Conservation (phyloP, 305 asterid species). For the Withania somnifera region DNA sequence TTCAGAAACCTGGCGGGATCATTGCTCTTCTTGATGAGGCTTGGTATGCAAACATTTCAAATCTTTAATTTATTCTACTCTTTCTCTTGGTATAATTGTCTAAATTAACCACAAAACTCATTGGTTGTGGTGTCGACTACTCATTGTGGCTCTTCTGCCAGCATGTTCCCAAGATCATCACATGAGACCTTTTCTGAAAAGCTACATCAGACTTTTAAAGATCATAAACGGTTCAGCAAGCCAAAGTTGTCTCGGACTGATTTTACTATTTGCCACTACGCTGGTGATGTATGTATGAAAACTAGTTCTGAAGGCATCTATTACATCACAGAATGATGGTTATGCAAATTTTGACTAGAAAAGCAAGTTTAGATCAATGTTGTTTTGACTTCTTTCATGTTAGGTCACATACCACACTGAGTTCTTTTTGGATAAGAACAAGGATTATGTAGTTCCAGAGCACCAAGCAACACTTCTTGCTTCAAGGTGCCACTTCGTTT, state of each 20-base stretch:
- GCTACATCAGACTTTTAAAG: conserved; percentile 79
- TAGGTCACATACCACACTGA: conserved; percentile 93
- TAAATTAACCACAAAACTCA: background rate
- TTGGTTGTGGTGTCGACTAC: background rate
- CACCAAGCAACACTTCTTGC: conserved; percentile 84
- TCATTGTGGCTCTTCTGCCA: conserved; percentile 16
- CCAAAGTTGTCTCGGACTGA: conserved; percentile 83
- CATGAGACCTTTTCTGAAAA: conserved; percentile 80
- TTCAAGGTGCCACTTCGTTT: conserved; percentile 66
- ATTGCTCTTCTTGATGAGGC: conserved; percentile 44
- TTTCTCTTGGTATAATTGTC: background rate
- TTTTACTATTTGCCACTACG: conserved; percentile 83
- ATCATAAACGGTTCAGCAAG: conserved; percentile 83
- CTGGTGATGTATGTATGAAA: conserved; percentile 79
- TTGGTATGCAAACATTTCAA: conserved; percentile 19
- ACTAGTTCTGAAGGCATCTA: background rate
- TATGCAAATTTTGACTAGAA: background rate
- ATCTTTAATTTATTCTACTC: background rate
- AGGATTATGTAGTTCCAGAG: conserved; percentile 81
- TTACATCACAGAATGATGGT: background rate
- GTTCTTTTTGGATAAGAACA: conserved; percentile 78
- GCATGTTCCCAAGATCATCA: conserved; percentile 98
- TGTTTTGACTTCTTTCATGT: conserved; percentile 21
- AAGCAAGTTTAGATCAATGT: conserved; percentile 7
- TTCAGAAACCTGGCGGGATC: conserved; percentile 45